Conservation (phyloP, 805 yeast genomes). For the Blastobotrys attinorum region DNA sequence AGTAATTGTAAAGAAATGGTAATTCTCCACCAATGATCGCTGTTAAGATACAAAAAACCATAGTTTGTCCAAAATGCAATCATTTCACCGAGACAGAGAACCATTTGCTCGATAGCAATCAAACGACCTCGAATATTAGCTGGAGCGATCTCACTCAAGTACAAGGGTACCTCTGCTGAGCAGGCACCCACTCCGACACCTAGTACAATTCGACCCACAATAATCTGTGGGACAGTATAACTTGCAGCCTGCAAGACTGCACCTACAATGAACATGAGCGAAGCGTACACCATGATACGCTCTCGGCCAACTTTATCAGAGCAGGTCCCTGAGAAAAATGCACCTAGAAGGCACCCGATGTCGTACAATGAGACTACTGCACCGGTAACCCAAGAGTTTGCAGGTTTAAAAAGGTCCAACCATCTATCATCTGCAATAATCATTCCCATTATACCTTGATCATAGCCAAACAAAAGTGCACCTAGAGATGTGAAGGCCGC, state of each 20-base stretch:
- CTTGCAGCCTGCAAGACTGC: slow-evolving; percentile 80
- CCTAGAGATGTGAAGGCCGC: slow-evolving; percentile 16
- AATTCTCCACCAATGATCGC: slow-evolving; percentile 28
- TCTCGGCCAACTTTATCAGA: slow-evolving; percentile 85
- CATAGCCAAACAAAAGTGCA: slow-evolving; percentile 51
- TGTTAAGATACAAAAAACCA: slow-evolving; percentile 32
- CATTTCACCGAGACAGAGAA: slow-evolving; percentile 10
- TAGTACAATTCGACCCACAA: slow-evolving; percentile 63
- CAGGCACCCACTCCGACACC: slow-evolving; percentile 75
- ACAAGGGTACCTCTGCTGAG: slow-evolving; percentile 67
- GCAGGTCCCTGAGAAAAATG: slow-evolving; percentile 38
- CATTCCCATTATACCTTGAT: slow-evolving; percentile 72
- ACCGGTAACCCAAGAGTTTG: slow-evolving; percentile 39
- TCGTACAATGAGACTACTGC: slow-evolving; percentile 43
- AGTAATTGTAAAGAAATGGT: slow-evolving; percentile 41
- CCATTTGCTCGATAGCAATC: slow-evolving; percentile 56
- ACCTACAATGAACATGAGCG: slow-evolving; percentile 74
- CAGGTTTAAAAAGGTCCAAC: slow-evolving; percentile 31
- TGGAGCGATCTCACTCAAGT: slow-evolving; percentile 74
- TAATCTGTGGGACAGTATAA: slow-evolving; percentile 61
- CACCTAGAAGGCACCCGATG: slow-evolving; percentile 39
- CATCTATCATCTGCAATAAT: slow-evolving; percentile 52
- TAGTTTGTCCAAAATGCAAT: slow-evolving; percentile 13
- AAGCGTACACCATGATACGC: slow-evolving; percentile 73
- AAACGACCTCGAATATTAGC: slow-evolving; percentile 74